Base-by-base conservation (phyloP, 129 eudicot genomes). In the Scalesia atractyloides region DNA sequence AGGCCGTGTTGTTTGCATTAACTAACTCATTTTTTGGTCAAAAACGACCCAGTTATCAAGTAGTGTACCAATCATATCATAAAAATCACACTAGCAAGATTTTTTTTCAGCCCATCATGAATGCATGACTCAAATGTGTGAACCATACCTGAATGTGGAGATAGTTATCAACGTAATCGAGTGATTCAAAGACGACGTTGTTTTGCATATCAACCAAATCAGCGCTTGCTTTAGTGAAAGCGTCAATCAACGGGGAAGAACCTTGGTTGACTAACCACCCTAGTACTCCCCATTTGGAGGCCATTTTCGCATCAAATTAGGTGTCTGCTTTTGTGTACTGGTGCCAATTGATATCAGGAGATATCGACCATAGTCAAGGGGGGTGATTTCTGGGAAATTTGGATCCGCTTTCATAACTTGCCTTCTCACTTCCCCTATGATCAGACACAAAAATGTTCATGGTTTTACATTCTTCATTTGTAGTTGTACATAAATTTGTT, bases 341-440 rank as follows among this genome's bases (percentile, higher is more conserved):
- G 95, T 88, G 33, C 95, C 90, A 4, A 88, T 36, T 0, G 95
- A 88, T 51, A 85, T 66, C 57, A 88, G 80, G 14, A 85, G 74
- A 65, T 74, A 71, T 22, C 79, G 78, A 2, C 39, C 50, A 34
- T 66, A 71, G 11, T 85, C 79, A 66, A 78, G 44, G n/a, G 88
- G 85, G 52, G 74, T 47, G 0, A 84, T 75, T 3, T 76, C 80
- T 22, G 70, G 58, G 33, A 59, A 82, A 68, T 87, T 81, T 1
- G 89, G 81, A 63, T 85, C 64, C 3, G 73, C 53, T 73, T 76
- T 83, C 9, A 70, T 8, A 33, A 69, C 52, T 66, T 84, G 83
- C 74, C 81, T 90, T 0, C 79, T 81, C 61, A 87, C 88, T 74
- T 90, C 93, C 9, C 79, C 69, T 19, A 87, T 64, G 36, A 52